Base-by-base conservation (phyloP, 257 asterid genomes). In the Marsdenia floribunda region DNA sequence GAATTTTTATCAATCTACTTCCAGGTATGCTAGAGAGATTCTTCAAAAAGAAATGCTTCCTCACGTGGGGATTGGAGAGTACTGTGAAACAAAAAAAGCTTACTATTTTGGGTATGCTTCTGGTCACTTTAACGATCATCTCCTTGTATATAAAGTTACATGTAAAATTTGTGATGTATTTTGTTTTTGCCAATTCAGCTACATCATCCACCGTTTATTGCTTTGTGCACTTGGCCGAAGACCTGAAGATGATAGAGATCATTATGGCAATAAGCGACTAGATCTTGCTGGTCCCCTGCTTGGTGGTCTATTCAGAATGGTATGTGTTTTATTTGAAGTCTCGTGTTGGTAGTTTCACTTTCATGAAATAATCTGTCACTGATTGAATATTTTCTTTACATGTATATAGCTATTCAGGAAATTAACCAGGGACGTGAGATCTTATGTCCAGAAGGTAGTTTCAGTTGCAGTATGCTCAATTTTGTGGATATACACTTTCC, bases 241-340 rank as follows among this genome's bases (percentile, higher is more conserved):
- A 83, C 90, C 97, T 37, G 97, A 94, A 83, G 99, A 94, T 77
- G 97, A 94, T 71, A 85, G 97, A 81, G 99, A 94, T 71, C 99
- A 94, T 80, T 94, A 94, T 88, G 97, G 99, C 59, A 94, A 94
- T 85, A 94, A 94, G 82, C 88, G 99, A 82, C 77, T 92, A 78
- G 99, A 94, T 88, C 99, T 94, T 76, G 99, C 99, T 75, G 99
- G 97, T 82, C 99, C 99, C 73, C 80, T 94, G 86, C 93, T 92
- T 68, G 99, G 99, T 80, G 96, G 97, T 75, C 89, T 94, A 33
- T 94, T 94, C 74, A 89, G 97, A 83, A 94, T 92, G 99, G 97
- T 94, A 76, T 53, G 77, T 64, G 71, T 86, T 81, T 38, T 77
- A 47, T 46, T 61, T 70, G 73, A 65, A 57, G 65, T 76, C 50